Evolutionary conservation across 768 basidiomycete species (phyloP).

Genomic region (Ramaria rubella): DNA sequence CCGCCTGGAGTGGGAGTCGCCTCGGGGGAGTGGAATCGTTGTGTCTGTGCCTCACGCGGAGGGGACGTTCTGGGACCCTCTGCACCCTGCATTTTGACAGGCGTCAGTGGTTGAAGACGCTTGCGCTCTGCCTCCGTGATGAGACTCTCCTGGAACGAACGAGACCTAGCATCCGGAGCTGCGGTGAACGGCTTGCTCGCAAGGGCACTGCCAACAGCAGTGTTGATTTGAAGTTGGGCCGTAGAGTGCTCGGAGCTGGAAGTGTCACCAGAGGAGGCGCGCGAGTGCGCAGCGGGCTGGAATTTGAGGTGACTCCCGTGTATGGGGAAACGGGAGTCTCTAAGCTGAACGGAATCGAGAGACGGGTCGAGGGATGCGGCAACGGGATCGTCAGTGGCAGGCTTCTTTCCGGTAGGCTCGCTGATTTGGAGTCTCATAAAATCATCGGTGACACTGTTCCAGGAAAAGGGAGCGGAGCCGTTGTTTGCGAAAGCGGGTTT

Average conservation of each 20-base stretch:
- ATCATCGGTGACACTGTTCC: constrained; percentile 25
- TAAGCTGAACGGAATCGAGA: constrained; percentile 16
- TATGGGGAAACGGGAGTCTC: neutral
- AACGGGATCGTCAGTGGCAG: constrained; percentile 13
- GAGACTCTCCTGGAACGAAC: neutral
- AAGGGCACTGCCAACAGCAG: constrained; percentile 37
- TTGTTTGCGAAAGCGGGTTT: neutral
- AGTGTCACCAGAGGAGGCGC: constrained; percentile 78
- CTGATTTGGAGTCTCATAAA: constrained; percentile 52
- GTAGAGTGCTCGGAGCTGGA: constrained; percentile 34
- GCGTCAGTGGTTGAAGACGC: neutral
- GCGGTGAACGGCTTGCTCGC: constrained; percentile 49
- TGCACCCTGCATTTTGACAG: neutral
- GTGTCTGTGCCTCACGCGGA: neutral
- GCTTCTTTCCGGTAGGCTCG: constrained; percentile 65
- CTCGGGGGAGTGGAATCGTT: neutral
- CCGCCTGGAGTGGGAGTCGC: neutral
- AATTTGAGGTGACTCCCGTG: neutral
- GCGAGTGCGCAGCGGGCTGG: constrained; percentile 50
- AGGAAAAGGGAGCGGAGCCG: neutral
- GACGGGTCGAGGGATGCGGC: constrained; percentile 57
- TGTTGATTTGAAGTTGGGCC: constrained; percentile 41
- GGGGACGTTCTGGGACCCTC: neutral
- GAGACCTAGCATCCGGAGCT: constrained; percentile 27
- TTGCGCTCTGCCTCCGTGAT: neutral